Percentiles rank a stretch among this genome's conserved stretches.
Conservation (phyloP, 2,329 filamentous ascomycete genomes). For the Xenoacremonium recifei region DNA sequence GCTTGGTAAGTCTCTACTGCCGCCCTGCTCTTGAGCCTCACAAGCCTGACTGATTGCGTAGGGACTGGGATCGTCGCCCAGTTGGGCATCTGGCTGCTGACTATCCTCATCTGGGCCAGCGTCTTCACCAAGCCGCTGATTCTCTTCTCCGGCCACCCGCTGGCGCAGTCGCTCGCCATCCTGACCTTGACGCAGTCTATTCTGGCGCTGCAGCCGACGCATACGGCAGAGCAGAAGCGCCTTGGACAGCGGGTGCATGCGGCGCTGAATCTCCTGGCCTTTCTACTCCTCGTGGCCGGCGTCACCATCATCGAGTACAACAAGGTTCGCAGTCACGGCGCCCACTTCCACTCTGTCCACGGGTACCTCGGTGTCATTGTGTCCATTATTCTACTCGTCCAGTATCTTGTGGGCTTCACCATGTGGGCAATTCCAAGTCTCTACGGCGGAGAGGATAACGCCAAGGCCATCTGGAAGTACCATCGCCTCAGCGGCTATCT, state of each 20-base stretch:
- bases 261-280: constrained; percentile 63
- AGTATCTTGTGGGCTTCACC: constrained; percentile 77
- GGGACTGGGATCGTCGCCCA: constrained; percentile 82
- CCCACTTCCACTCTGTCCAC: constrained; percentile 79
- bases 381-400: constrained; percentile 66
- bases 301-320: constrained; percentile 77
- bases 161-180: constrained; percentile 66
- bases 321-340: constrained; percentile 66
- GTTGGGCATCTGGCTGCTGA: constrained; percentile 71
- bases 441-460: constrained; percentile 76
- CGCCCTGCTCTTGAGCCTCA: background rate
- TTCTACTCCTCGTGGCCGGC: constrained; percentile 62
- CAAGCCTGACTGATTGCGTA: constrained; percentile 32
- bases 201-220: constrained; percentile 84
- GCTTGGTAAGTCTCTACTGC: constrained; percentile 70
- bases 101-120: constrained; percentile 73
- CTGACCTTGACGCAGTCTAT: constrained; percentile 77
- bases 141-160: constrained; percentile 86
- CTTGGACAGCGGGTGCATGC: constrained; percentile 63
- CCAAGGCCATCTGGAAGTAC: constrained; percentile 86
- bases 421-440: constrained; percentile 74
- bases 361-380: constrained; percentile 79
- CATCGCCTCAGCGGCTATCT: constrained; percentile 78
- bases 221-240: constrained; percentile 71
- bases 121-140: constrained; percentile 70